Evolutionary conservation across 805 yeast genomes (phyloP).

Genomic region (Sugiyamaella lignohabitans): DNA sequence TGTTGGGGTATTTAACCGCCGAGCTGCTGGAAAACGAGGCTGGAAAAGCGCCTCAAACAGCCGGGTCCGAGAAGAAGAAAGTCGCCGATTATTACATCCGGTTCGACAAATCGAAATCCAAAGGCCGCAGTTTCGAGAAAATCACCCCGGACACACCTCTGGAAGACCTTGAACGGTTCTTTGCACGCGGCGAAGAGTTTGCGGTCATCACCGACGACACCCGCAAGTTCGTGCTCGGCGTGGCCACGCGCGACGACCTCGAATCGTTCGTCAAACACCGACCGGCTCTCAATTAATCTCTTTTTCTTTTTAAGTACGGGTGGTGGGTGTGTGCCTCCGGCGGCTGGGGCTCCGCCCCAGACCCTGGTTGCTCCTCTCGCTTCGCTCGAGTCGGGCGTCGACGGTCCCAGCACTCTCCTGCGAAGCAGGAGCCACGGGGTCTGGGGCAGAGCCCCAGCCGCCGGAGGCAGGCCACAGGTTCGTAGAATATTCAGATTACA

Average conservation of each 20-base stretch:
- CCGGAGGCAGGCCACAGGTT: neutral
- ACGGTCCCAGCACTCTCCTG: too few species aligned
- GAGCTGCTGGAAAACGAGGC: slow-evolving; percentile 32
- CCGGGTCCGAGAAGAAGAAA: slow-evolving; percentile 11
- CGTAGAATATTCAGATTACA: neutral
- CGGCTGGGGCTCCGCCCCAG: neutral
- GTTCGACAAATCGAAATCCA: slow-evolving; percentile 22
- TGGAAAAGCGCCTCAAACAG: slow-evolving; percentile 10
- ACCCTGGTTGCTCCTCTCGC: neutral
- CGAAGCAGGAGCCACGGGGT: neutral
- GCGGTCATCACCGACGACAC: slow-evolving; percentile 52
- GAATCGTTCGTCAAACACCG: slow-evolving; percentile 38
- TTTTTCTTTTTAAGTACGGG: neutral
- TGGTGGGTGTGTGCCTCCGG: neutral
- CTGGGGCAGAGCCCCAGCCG: neutral
- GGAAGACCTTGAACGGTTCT: slow-evolving; percentile 47
- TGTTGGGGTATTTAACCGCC: slow-evolving; percentile 46
- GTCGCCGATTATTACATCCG: slow-evolving; percentile 30
- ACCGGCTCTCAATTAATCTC: slow-evolving; percentile 27
- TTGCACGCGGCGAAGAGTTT: slow-evolving; percentile 44
- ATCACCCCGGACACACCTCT: slow-evolving; percentile 51
- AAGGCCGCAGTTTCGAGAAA: slow-evolving; percentile 33
- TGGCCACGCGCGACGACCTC: slow-evolving; percentile 48
- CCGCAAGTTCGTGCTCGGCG: slow-evolving; percentile 51
- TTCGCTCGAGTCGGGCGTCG: too few species aligned